These are phyloP conservation scores for Clarireedia monteithiana DNA, from an alignment of 2,329 filamentous ascomycete genomes.

Conservation along the genomic window DNA sequence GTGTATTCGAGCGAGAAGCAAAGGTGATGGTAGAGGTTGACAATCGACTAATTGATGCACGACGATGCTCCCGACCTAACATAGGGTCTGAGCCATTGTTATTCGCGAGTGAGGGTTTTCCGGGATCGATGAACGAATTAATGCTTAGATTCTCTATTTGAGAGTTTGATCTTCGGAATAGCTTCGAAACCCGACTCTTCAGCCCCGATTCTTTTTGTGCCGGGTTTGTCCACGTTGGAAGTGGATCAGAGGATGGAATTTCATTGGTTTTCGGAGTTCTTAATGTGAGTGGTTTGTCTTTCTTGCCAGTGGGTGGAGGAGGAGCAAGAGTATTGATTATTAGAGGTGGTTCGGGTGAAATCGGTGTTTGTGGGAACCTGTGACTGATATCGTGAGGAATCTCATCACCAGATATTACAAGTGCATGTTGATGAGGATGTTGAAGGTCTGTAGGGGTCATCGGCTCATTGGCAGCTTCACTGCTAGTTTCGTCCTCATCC, in stretches of 20 bases:
- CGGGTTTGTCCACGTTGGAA: constrained; percentile 8
- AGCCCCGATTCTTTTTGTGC: constrained; percentile 11
- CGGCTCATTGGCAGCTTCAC: constrained; percentile 51
- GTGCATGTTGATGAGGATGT: constrained; percentile 46
- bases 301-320: constrained; percentile 9
- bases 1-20: constrained; percentile 19
- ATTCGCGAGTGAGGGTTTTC: neutral
- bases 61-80: constrained; percentile 13
- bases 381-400: constrained; percentile 5
- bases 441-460: constrained; percentile 52
- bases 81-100: constrained; percentile 15
- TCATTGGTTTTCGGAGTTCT: constrained; percentile 5
- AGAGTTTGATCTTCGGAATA: constrained; percentile 19
- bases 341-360: constrained; percentile 10
- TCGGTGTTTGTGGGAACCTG: neutral
- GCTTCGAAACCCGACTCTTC: constrained; percentile 16
- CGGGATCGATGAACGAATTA: constrained; percentile 3
- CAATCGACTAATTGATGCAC: constrained; percentile 13
- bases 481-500: constrained; percentile 47
- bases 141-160: constrained; percentile 5
- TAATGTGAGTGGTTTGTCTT: neutral
- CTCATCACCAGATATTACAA: constrained; percentile 15
- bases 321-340: constrained; percentile 20
- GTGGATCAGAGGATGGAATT: neutral
- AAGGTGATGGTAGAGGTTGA: constrained; percentile 19